Conservation (phyloP, 2,329 filamentous ascomycete species). For the Penicillium aurantiogriseum region DNA sequence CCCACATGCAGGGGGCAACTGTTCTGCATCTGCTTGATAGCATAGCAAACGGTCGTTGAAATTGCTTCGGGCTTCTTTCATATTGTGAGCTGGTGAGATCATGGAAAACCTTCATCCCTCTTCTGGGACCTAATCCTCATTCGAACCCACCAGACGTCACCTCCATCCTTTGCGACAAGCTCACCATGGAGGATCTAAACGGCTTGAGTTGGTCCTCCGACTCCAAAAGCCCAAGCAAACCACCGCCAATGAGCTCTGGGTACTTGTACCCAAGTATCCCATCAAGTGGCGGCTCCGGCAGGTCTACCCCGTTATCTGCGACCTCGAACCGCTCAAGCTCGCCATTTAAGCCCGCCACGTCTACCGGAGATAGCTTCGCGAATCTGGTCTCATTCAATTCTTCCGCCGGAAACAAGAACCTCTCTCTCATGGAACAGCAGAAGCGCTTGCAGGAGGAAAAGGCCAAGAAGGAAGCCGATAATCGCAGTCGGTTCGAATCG, state of each 20-base stretch:
- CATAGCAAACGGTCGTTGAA: constrained; percentile 5
- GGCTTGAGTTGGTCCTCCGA: constrained; percentile 47
- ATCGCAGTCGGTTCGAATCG: constrained; percentile 67
- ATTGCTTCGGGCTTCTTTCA: constrained; percentile 3
- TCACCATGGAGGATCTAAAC: constrained; percentile 48
- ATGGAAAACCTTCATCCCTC: constrained; percentile 17
- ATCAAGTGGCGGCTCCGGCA: constrained; percentile 42
- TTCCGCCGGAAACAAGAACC: constrained; percentile 57
- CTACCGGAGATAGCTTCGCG: constrained; percentile 56
- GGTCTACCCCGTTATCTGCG: constrained; percentile 44
- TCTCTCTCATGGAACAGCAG: constrained; percentile 66
- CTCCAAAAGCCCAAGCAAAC: constrained; percentile 36
- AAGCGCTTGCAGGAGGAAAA: constrained; percentile 73
- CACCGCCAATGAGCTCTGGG: constrained; percentile 38
- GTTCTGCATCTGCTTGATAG: constrained; percentile 4
- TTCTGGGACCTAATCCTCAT: constrained; percentile 22
- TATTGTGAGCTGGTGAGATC: constrained; percentile 14
- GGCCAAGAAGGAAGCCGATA: constrained; percentile 70
- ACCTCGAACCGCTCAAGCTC: constrained; percentile 34
- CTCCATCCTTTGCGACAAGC: constrained; percentile 4
- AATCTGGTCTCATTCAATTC: constrained; percentile 62
- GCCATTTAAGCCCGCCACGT: constrained; percentile 42
- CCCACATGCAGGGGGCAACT: constrained; percentile 10
- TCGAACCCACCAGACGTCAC: constrained; percentile 20
- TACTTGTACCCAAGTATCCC: constrained; percentile 38